These are phyloP conservation scores for Calonectria fujianensis DNA, from an alignment of 2,329 filamentous ascomycete species.

Conservation along the genomic window DNA sequence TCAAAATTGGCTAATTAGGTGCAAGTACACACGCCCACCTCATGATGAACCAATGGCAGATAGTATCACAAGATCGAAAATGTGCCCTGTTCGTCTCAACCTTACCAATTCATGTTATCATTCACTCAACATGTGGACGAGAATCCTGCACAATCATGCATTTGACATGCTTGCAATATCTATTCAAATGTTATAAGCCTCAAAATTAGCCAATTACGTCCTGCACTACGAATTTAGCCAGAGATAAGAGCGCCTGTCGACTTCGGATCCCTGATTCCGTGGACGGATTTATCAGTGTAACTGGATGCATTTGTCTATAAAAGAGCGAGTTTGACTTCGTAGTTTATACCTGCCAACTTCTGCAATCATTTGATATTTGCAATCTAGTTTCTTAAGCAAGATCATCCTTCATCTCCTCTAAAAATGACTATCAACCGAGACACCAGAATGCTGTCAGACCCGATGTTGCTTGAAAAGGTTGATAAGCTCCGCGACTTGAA, in stretches of 20 bases:
- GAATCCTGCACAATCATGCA: background rate
- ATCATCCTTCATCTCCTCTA: background rate
- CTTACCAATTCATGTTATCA: no score
- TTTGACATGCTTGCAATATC: background rate
- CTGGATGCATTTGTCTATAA: background rate
- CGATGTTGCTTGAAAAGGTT: slow-evolving; percentile 10
- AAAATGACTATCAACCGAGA: background rate
- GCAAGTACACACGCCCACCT: background rate
- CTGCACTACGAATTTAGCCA: background rate
- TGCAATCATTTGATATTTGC: background rate
- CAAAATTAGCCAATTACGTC: background rate
- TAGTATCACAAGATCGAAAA: background rate
- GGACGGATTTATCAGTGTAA: no score
- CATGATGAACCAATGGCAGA: background rate
- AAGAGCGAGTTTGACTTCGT: background rate
- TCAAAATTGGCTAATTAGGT: background rate
- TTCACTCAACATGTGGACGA: background rate
- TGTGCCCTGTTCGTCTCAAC: background rate
- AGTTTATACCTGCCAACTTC: background rate
- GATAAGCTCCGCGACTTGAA: slow-evolving; percentile 6
- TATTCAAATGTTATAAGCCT: background rate
- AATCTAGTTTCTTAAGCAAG: background rate
- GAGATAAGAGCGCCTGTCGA: background rate
- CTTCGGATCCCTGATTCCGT: no score
- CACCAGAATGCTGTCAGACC: background rate